Evolutionary conservation across 2,329 filamentous ascomycete species (phyloP), one percentile per base, ranked within the genome.

Genomic region (Colletotrichum abscissum): DNA sequence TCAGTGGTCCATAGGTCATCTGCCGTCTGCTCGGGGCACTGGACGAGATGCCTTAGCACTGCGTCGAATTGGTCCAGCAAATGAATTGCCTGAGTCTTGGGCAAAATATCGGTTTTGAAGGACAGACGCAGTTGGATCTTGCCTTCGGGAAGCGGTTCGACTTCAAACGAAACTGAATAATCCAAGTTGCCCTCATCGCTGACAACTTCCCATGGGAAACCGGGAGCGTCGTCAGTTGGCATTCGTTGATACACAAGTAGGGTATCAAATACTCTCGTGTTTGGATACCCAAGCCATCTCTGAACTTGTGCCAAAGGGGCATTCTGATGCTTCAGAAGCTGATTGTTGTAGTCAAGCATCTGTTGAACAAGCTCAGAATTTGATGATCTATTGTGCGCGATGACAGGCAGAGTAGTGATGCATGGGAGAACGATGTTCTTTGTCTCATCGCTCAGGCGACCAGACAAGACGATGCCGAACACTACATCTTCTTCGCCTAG

Each of bases 381-480:
- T 0, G 87, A 88, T 0, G 86, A 79, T 1, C 80, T 79, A 22
- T 93, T 87, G 26, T 85, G 80, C n/a, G 90, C 89, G 12, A 92
- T 81, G 1, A 97, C 87, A 0, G 96, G 96, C 2, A 98, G 81
- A 0, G 95, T 98, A 0, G 92, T 92, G 68, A 98, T 90, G 79
- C 93, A 96, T 0, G 96, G 95, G 64, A 98, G 94, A 0, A 90
- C 87, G 5, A 89, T 88, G 6, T 86, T 79, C 22, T 88, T 86
- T 0, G 91, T 90, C n/a, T 87, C 84, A 4, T 92, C 87, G 0
- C 87, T 87, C 4, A 88, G 91, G 42, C 95, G 87, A 1, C 95
- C 95, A 9, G 95, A 95, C 8, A 98, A 85, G 0, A 95, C 94
- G 16, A 93, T 87, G 0, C 95, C 96, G 79, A 97, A 97, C 0